These are phyloP conservation scores for Malus hybrid DNA, from an alignment of 331 rosid genomes.

Conservation along the genomic window DNA sequence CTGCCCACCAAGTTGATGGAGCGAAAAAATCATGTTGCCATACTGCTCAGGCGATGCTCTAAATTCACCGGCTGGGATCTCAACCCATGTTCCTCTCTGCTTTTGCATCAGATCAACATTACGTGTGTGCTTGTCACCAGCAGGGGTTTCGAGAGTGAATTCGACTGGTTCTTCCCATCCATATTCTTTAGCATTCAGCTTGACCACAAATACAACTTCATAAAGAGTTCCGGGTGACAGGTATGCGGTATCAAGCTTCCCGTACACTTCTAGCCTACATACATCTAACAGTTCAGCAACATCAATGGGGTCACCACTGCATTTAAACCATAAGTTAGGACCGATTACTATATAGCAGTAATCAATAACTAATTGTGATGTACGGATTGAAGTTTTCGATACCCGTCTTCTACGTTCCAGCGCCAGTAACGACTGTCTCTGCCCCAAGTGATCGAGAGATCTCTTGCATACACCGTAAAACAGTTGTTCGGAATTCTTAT, in stretches of 20 bases:
- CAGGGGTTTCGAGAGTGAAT: conserved; percentile 41
- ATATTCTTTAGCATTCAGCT: conserved; percentile 32
- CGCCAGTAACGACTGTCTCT: conserved; percentile 41
- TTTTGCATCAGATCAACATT: conserved; percentile 26
- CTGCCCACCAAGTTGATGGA: conserved; percentile 35
- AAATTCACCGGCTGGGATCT: conserved; percentile 53
- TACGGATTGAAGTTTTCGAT: neutral
- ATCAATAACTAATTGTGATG: neutral
- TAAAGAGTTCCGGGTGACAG: conserved; percentile 48
- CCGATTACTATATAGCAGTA: neutral
- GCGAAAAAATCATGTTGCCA: conserved; percentile 37
- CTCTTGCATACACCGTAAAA: conserved; percentile 61
- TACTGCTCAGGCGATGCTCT: conserved; percentile 13
- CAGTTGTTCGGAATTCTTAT: conserved; percentile 39
- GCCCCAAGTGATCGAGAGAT: conserved; percentile 55
- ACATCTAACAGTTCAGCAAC: conserved; percentile 44
- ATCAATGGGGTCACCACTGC: conserved; percentile 42
- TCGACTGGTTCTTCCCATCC: conserved; percentile 64
- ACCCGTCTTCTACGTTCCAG: conserved; percentile 59
- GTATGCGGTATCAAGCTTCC: conserved; percentile 39
- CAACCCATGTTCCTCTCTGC: conserved; percentile 34
- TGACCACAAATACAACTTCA: conserved; percentile 40
- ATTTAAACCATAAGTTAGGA: neutral
- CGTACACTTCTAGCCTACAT: conserved; percentile 69
- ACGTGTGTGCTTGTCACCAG: conserved; percentile 36